A percentile compares a stretch with the other conserved stretches of the same genome.
Conservation (phyloP, 495 filamentous ascomycete genomes). For the Rostrohypoxylon terebratum region DNA sequence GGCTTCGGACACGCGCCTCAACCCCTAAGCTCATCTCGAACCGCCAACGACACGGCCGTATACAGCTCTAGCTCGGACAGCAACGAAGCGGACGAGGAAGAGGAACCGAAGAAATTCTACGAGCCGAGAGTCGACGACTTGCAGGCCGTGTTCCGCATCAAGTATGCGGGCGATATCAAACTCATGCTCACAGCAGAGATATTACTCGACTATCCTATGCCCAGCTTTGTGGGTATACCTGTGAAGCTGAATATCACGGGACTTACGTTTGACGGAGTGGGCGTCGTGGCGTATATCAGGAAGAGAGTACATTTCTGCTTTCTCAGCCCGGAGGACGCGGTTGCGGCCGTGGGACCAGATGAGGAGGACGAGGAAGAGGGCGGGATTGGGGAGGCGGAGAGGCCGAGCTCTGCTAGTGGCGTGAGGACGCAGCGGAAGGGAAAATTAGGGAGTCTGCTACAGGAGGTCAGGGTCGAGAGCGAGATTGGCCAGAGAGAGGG, state of each 20-base stretch:
- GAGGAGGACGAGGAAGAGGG: conserved; percentile 54
- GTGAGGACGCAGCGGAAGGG: conserved; percentile 48
- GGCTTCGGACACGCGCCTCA: conserved; percentile 8
- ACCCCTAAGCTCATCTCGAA: conserved; percentile 33
- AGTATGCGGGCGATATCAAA: conserved; percentile 85
- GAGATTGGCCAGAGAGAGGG: conserved; percentile 93
- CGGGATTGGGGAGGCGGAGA: conserved; percentile 15
- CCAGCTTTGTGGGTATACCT: conserved; percentile 92
- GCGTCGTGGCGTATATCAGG: conserved; percentile 88
- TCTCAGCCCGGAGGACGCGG: conserved; percentile 85
- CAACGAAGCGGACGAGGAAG: conserved; percentile 47
- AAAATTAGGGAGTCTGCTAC: conserved; percentile 77
- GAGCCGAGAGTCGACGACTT: conserved; percentile 74
- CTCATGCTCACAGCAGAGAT: conserved; percentile 93
- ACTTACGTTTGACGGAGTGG: conserved; percentile 92
- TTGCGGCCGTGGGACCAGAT: conserved; percentile 70
- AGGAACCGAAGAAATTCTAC: conserved; percentile 53
- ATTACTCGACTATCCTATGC: conserved; percentile 96
- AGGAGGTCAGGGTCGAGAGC: conserved; percentile 95
- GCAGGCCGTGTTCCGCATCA: conserved; percentile 89
- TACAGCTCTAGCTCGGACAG: conserved; percentile 25
- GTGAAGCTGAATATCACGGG: conserved; percentile 93
- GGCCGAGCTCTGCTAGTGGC: conserved; percentile 9
- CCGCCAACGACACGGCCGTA: neutral
- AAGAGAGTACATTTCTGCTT: conserved; percentile 92